These are phyloP conservation scores for Byssoonygena ceratinophila DNA, from an alignment of 2,329 filamentous ascomycete genomes.

Conservation along the genomic window DNA sequence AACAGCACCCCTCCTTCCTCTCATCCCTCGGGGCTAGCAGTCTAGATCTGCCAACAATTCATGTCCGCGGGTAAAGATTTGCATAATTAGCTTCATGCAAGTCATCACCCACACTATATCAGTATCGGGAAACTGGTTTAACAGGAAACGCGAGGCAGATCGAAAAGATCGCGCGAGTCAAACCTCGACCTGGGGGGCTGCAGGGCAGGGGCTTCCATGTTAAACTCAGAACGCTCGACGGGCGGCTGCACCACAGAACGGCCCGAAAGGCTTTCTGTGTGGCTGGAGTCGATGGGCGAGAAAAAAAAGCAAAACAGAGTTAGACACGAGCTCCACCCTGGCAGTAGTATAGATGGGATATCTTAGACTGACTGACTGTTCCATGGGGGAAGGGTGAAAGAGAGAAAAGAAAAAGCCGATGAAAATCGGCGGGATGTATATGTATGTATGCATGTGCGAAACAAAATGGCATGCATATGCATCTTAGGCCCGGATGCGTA, in stretches of 20 bases:
- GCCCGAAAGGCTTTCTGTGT: neutral
- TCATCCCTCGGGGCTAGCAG: neutral
- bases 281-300: neutral
- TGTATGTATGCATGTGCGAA: neutral
- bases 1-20: too few species aligned
- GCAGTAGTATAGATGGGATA: neutral
- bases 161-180: neutral
- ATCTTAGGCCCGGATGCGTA: neutral
- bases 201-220: neutral
- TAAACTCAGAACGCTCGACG: neutral
- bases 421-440: neutral
- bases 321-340: neutral
- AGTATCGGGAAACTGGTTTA: neutral
- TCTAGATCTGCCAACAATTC: slow-evolving; percentile 3
- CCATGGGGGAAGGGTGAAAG: neutral
- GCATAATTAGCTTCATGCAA: slow-evolving; percentile 2
- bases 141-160: slow-evolving; percentile 2
- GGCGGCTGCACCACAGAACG: neutral
- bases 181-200: neutral
- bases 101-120: neutral
- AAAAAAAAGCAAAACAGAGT: neutral
- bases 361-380: neutral
- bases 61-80: neutral
- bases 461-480: slow-evolving; percentile 10
- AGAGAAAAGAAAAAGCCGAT: neutral